These are phyloP conservation scores for Cenchrus purpureus DNA, from an alignment of 176 grass and related monocot species.

Conservation along the genomic window DNA sequence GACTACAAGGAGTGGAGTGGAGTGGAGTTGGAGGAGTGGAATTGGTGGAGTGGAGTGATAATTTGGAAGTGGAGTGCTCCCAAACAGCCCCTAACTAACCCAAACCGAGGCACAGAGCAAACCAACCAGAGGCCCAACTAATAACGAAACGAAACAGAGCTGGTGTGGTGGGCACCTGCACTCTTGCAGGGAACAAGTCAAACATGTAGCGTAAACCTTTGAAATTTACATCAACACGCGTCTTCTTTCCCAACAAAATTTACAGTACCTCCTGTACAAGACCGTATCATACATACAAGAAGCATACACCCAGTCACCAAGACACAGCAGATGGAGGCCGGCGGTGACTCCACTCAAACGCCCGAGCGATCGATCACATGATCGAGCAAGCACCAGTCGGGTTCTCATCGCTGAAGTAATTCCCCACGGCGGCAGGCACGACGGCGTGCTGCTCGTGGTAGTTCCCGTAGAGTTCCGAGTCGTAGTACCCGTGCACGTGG, in stretches of 20 bases:
- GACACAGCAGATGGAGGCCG: not conserved
- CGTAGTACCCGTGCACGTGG: constrained; percentile 64
- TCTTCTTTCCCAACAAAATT: not conserved
- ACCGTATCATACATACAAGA: not conserved
- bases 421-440: constrained; percentile 34
- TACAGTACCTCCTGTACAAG: not conserved
- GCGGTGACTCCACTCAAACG: not conserved
- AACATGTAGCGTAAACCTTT: not conserved
- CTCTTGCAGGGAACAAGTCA: too few relatives aligned
- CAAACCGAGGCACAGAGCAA: too few relatives aligned
- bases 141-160: too few relatives aligned
- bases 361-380: constrained; percentile 48
- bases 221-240: not conserved
- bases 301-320: not conserved
- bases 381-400: constrained; percentile 61
- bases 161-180: too few relatives aligned
- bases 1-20: too few relatives aligned
- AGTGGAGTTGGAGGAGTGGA: too few relatives aligned
- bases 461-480: constrained; percentile 56
- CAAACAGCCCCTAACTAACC: too few relatives aligned
- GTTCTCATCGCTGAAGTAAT: constrained; percentile 87
- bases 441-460: constrained; percentile 24
- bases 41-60: too few relatives aligned
- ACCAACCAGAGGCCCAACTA: too few relatives aligned
- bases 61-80: too few relatives aligned